Evolutionary conservation across 345 rosid species (phyloP).

Genomic region (Populus euphratica): DNA sequence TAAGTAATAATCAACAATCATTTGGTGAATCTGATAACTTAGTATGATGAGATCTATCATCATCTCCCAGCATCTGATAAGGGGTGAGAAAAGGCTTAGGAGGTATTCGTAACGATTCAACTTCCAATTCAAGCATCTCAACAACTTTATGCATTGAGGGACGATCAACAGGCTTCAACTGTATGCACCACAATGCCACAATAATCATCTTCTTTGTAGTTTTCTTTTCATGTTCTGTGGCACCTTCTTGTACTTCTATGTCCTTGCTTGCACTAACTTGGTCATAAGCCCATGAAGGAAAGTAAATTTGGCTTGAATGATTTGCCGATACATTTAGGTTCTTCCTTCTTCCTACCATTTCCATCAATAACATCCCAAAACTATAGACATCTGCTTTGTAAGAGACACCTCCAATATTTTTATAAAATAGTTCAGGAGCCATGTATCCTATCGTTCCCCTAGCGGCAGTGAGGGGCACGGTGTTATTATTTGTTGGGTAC

Average conservation of each 20-base stretch:
- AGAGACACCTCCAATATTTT: neutral
- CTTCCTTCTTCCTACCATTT: neutral
- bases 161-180: neutral
- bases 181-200: neutral
- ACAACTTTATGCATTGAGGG: neutral
- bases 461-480: too few relatives aligned
- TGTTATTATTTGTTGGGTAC: too few relatives aligned
- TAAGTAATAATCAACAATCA: too few relatives aligned
- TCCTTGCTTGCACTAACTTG: neutral
- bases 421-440: neutral
- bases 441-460: too few relatives aligned
- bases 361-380: neutral
- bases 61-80: neutral
- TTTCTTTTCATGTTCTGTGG: neutral
- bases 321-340: neutral
- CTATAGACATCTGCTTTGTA: neutral
- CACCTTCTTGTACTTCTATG: neutral
- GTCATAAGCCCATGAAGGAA: neutral
- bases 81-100: neutral
- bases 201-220: neutral
- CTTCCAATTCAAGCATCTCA: neutral
- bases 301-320: neutral
- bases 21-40: too few relatives aligned
- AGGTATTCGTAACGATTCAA: neutral
- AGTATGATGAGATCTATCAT: neutral